A percentile compares a stretch with the other conserved stretches of the same genome.
phyloP scores from a whole-genome alignment of 2,329 filamentous ascomycete species.

The Parafenestella ontariensis region DNA sequence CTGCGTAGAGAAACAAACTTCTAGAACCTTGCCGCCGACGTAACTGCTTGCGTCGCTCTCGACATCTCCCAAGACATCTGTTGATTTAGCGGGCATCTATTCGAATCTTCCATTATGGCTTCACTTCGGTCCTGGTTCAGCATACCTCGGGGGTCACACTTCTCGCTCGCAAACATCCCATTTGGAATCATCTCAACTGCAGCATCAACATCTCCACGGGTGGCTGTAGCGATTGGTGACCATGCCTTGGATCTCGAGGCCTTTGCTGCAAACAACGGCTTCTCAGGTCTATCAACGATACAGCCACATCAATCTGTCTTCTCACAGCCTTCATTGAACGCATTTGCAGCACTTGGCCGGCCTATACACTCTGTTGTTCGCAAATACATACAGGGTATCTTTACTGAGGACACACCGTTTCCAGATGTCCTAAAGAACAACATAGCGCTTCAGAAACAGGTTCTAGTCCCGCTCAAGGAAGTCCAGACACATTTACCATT shows the following conservation, averaged over 20 bases:
- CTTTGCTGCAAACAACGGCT: slow-evolving; percentile 67
- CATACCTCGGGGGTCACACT: slow-evolving; percentile 68
- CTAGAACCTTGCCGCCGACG: background rate
- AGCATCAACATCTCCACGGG: slow-evolving; percentile 62
- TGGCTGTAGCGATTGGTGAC: slow-evolving; percentile 75
- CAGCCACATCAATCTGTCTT: slow-evolving; percentile 68
- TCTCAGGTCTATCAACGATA: slow-evolving; percentile 64
- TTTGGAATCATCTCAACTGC: slow-evolving; percentile 80
- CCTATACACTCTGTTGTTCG: slow-evolving; percentile 73
- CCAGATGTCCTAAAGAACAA: slow-evolving; percentile 71
- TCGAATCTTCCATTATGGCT: slow-evolving; percentile 33
- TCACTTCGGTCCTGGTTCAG: slow-evolving; percentile 62
- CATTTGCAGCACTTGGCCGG: slow-evolving; percentile 75
- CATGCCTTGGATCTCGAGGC: slow-evolving; percentile 72
- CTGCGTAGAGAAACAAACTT: background rate
- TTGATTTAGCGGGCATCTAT: background rate
- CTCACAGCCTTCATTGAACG: slow-evolving; percentile 70
- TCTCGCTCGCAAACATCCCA: slow-evolving; percentile 81
- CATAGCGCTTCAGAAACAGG: slow-evolving; percentile 61
- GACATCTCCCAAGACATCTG: background rate
- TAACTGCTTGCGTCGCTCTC: background rate
- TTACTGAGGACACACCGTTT: slow-evolving; percentile 65
- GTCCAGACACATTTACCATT: slow-evolving; percentile 75
- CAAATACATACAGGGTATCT: slow-evolving; percentile 71
- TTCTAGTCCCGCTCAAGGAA: slow-evolving; percentile 65